phyloP scores from a whole-genome alignment of 352 stramenopile species.

The Thalassiosira hispida region DNA sequence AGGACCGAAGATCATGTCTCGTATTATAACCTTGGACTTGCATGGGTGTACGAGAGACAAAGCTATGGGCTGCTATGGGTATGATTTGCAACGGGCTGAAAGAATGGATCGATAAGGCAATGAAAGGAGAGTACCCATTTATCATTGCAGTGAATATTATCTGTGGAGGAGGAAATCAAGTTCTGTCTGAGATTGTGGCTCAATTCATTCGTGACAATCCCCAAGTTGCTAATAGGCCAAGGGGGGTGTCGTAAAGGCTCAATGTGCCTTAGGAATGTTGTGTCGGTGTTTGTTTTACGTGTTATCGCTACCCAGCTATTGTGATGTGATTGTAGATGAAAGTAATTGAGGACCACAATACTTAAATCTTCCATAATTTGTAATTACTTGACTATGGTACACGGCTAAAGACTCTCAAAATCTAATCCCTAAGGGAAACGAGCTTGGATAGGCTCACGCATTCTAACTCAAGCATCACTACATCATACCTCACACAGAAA shows the following conservation, averaged over 20 bases:
- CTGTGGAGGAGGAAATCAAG: conserved; percentile 18
- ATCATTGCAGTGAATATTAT: conserved; percentile 17
- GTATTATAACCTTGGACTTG: conserved; percentile 11
- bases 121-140: conserved; percentile 11
- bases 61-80: background rate
- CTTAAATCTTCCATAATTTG: no score
- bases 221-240: background rate
- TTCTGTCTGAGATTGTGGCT: background rate
- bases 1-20: background rate
- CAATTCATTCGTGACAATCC: background rate
- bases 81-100: background rate
- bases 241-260: background rate
- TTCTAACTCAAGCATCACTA: no score
- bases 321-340: no score
- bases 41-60: background rate
- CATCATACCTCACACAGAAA: no score
- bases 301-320: no score
- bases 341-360: no score
- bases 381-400: no score
- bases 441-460: no score
- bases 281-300: no score
- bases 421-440: no score
- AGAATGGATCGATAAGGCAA: background rate
- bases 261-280: no score
- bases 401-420: no score